These are phyloP conservation scores for Hymenoscyphus scutula DNA, from an alignment of 2,329 filamentous ascomycete genomes.

Conservation along the genomic window DNA sequence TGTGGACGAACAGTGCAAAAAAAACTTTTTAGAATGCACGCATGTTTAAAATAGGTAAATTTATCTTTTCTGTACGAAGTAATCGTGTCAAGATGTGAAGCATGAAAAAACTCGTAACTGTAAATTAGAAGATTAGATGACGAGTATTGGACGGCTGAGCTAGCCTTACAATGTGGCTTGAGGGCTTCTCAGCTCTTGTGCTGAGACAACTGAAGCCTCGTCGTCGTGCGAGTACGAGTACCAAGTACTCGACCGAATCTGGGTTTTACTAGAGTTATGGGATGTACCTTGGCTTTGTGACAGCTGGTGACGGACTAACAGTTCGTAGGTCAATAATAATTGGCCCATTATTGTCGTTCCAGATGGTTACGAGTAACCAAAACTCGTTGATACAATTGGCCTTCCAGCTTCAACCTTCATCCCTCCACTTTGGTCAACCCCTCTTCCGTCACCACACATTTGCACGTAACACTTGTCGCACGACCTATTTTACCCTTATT, in stretches of 20 bases:
- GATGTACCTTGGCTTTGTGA: not conserved
- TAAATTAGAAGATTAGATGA: not conserved
- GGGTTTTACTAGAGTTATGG: not conserved
- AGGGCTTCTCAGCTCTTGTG: not conserved
- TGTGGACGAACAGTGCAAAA: not conserved
- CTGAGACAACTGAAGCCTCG: not conserved
- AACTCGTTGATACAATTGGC: not conserved
- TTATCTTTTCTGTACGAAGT: not conserved
- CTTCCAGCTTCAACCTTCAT: not conserved
- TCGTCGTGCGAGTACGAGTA: too few relatives aligned
- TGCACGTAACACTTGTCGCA: not conserved
- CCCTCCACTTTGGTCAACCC: not conserved
- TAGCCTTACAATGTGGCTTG: not conserved
- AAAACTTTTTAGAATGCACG: not conserved
- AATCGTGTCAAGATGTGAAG: not conserved
- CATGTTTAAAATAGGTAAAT: not conserved
- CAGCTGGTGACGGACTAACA: too few relatives aligned
- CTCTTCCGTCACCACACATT: not conserved
- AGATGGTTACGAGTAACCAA: too few relatives aligned
- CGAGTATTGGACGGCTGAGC: slow-evolving; percentile 1
- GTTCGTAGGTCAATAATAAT: too few relatives aligned
- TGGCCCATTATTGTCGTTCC: too few relatives aligned
- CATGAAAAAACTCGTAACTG: not conserved
- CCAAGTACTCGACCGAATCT: not conserved
- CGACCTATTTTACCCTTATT: not conserved